Conservation (phyloP, 768 basidiomycete species). For the Dictyophora rubrovolvata region DNA sequence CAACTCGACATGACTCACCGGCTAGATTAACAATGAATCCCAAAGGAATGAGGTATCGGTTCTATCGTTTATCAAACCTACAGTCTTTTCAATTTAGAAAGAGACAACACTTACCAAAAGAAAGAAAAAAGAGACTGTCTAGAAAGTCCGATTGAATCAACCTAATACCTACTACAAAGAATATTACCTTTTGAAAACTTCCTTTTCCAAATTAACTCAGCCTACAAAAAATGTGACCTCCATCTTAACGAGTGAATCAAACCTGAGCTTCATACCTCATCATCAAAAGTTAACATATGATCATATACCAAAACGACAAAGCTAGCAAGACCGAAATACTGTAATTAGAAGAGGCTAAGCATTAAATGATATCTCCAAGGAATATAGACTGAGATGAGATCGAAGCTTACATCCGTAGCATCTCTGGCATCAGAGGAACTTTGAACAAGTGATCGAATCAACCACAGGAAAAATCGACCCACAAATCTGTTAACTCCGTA, state of each 20-base stretch:
- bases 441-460: neutral
- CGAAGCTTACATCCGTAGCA: neutral
- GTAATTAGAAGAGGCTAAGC: too few relatives aligned
- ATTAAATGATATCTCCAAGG: neutral
- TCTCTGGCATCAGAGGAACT: neutral
- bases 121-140: slow-evolving; percentile 1
- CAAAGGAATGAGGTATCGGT: slow-evolving; percentile 6
- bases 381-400: neutral
- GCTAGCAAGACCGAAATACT: slow-evolving; percentile 8
- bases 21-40: slow-evolving; percentile 2
- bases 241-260: neutral
- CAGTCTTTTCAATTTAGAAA: neutral
- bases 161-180: too few relatives aligned
- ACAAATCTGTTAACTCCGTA: neutral
- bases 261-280: slow-evolving; percentile 6
- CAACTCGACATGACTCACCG: neutral
- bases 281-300: slow-evolving; percentile 6
- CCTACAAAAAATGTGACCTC: neutral
- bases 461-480: neutral
- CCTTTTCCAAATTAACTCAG: slow-evolving; percentile 2
- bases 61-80: neutral
- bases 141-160: neutral
- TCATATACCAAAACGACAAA: slow-evolving; percentile 9
- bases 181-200: neutral
- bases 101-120: neutral